Evolutionary conservation across 768 basidiomycete genomes (phyloP).

Genomic region (Leucocoprinus birnbaumii): DNA sequence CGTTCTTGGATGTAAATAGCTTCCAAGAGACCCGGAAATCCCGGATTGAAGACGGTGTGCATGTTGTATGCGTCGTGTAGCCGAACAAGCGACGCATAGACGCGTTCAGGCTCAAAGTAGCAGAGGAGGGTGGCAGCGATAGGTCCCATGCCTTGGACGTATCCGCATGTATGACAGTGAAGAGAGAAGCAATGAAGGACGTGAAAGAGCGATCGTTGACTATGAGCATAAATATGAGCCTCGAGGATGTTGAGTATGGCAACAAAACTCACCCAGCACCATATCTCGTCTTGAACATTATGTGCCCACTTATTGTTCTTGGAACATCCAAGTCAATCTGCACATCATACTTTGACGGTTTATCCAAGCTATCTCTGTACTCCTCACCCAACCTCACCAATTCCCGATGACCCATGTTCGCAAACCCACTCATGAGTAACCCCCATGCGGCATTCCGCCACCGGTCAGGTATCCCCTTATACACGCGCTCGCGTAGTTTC

Average conservation of each 20-base stretch:
- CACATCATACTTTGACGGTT: constrained; percentile 86
- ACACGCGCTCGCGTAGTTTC: constrained; percentile 74
- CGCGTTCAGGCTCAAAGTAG: constrained; percentile 89
- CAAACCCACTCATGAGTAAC: constrained; percentile 59
- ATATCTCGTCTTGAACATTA: constrained; percentile 93
- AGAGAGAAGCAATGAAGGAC: constrained; percentile 92
- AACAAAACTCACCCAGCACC: constrained; percentile 78
- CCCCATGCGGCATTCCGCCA: constrained; percentile 96
- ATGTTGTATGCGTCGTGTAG: constrained; percentile 86
- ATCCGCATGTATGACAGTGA: constrained; percentile 83
- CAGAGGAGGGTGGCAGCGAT: constrained; percentile 93
- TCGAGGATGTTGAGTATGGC: constrained; percentile 2
- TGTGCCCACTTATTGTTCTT: constrained; percentile 90
- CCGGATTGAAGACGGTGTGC: constrained; percentile 87
- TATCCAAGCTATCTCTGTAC: constrained; percentile 67
- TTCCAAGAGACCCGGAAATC: constrained; percentile 94
- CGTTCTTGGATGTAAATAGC: constrained; percentile 96
- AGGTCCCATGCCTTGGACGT: constrained; percentile 99
- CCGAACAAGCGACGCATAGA: constrained; percentile 81
- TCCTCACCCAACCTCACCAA: constrained; percentile 40
- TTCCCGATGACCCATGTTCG: constrained; percentile 43
- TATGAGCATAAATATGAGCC: constrained; percentile 23
- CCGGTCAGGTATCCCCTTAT: constrained; percentile 95
- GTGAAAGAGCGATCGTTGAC: constrained; percentile 93
- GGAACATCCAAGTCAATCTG: constrained; percentile 99